phyloP scores from a whole-genome alignment of 768 basidiomycete species.

The Coprinopsis sp. region DNA sequence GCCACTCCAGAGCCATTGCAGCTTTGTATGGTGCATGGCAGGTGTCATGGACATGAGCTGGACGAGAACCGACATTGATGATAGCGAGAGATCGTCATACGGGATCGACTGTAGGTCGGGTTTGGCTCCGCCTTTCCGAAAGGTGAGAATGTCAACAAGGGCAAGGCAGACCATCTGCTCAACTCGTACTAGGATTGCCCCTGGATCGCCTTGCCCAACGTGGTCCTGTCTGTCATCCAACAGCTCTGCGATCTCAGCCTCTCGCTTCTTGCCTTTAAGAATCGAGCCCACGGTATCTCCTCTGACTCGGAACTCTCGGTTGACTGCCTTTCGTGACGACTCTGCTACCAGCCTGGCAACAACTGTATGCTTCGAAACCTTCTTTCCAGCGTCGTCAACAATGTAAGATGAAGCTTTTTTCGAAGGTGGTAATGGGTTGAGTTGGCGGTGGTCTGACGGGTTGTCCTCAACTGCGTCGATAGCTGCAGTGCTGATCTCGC shows the following conservation, averaged over 20 bases:
- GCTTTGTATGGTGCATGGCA: neutral
- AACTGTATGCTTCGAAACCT: neutral
- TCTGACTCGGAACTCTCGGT: constrained; percentile 9
- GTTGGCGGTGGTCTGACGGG: no score
- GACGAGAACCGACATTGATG: neutral
- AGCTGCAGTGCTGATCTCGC: no score
- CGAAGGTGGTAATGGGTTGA: neutral
- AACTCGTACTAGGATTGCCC: constrained; percentile 4
- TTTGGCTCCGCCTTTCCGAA: constrained; percentile 4
- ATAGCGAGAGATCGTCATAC: constrained; percentile 1
- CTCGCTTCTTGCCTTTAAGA: neutral
- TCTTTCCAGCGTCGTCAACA: neutral
- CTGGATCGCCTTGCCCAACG: constrained; percentile 10
- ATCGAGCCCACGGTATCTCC: constrained; percentile 4
- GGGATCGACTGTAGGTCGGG: neutral
- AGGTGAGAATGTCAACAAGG: constrained; percentile 9
- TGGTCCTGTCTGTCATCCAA: neutral
- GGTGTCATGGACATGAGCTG: constrained; percentile 5
- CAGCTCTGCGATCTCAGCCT: neutral
- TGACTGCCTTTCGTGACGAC: constrained; percentile 1
- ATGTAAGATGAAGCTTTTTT: constrained; percentile 5
- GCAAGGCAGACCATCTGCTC: constrained; percentile 6
- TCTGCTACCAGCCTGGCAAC: constrained; percentile 3
- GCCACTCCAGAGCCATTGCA: constrained; percentile 8
- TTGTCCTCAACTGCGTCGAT: no score